Percentiles rank a stretch among this genome's conserved stretches.
These are phyloP conservation scores for Escallonia rubra DNA, from an alignment of 129 eudicot species.

Conservation along the genomic window DNA sequence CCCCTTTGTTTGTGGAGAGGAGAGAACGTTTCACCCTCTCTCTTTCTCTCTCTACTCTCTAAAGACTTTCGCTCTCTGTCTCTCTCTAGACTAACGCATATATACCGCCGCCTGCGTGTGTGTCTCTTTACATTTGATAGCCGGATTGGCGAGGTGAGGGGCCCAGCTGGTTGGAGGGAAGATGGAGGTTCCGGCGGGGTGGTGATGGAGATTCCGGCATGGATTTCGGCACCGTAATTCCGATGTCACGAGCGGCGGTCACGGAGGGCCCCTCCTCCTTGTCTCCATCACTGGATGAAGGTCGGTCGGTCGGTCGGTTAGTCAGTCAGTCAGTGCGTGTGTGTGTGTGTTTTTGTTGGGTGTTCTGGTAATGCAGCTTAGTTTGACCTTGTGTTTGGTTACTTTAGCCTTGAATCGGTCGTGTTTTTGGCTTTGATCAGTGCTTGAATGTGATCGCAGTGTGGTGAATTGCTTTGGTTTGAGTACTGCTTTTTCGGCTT, in stretches of 20 bases:
- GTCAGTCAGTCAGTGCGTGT: no score
- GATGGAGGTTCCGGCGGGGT: conserved; percentile 25
- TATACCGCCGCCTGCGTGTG: not conserved
- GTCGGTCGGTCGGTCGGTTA: not conserved
- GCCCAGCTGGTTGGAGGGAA: not conserved
- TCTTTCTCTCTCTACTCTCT: conserved; percentile 9
- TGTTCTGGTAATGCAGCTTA: not conserved
- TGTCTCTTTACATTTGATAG: conserved; percentile 18
- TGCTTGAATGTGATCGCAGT: conserved; percentile 14
- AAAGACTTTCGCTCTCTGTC: not conserved
- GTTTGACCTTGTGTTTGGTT: conserved; percentile 3
- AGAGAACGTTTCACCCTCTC: conserved; percentile 23
- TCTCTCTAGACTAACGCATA: conserved; percentile 14
- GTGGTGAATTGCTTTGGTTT: not conserved
- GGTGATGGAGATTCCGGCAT: conserved; percentile 26
- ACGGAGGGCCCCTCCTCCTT: conserved; percentile 29
- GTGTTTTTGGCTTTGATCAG: conserved; percentile 2
- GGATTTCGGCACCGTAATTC: conserved; percentile 48
- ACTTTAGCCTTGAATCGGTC: conserved; percentile 5
- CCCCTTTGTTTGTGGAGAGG: conserved; percentile 48
- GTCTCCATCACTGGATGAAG: conserved; percentile 37
- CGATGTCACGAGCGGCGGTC: conserved; percentile 36
- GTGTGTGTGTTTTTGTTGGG: not conserved
- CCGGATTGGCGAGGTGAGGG: conserved; percentile 2
- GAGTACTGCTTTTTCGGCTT: no score